phyloP scores from a whole-genome alignment of 2,329 filamentous ascomycete genomes.

The Talaromyces amestolkiae region DNA sequence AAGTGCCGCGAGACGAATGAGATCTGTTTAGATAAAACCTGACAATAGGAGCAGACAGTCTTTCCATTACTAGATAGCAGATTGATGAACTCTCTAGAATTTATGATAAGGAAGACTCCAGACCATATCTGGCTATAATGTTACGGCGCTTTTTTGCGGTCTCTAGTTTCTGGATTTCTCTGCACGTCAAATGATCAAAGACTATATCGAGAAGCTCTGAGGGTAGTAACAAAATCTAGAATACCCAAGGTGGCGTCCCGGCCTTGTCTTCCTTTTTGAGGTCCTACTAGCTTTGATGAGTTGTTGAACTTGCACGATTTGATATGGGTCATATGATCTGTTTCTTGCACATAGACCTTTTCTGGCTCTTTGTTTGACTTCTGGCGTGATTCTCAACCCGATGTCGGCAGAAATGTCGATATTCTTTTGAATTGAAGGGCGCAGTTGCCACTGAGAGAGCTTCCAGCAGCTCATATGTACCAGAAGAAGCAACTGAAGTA shows the following conservation, averaged over 20 bases:
- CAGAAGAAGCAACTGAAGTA: background rate
- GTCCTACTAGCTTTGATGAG: background rate
- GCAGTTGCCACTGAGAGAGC: background rate
- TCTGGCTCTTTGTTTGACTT: too few relatives aligned
- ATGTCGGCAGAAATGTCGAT: background rate
- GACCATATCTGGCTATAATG: too few relatives aligned
- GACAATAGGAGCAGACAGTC: background rate
- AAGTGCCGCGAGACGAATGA: too few relatives aligned
- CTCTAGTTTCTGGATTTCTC: background rate
- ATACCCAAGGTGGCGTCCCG: too few relatives aligned
- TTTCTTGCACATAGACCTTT: too few relatives aligned
- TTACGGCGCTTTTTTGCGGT: too few relatives aligned
- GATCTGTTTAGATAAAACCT: background rate
- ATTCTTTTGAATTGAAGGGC: background rate
- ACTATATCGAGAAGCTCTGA: background rate
- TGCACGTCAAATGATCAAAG: background rate
- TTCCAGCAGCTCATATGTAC: slow-evolving; percentile 10
- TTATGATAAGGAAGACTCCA: too few relatives aligned
- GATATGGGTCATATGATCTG: background rate
- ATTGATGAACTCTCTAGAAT: too few relatives aligned
- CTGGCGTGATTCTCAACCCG: background rate
- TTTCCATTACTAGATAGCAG: too few relatives aligned
- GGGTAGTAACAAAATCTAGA: background rate
- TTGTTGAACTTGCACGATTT: background rate
- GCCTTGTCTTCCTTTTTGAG: background rate